These are phyloP conservation scores for Candida glucosophila DNA, from an alignment of 1,139 yeast genomes.

Conservation along the genomic window DNA sequence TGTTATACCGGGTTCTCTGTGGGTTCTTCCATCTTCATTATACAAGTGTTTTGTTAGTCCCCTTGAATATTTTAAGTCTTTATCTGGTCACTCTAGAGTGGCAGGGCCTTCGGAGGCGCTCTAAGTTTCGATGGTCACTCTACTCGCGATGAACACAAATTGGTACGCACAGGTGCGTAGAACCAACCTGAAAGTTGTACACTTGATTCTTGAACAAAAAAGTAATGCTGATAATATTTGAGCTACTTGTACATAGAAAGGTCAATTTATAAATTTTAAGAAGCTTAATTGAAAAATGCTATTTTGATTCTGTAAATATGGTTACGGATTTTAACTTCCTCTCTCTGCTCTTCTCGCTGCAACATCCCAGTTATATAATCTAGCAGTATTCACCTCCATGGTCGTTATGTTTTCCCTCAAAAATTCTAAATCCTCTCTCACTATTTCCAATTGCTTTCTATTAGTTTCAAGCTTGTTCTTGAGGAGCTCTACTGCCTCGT, in stretches of 20 bases:
- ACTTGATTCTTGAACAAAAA: too few relatives aligned
- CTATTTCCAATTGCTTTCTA: constrained; percentile 44
- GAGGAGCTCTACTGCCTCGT: constrained; percentile 73
- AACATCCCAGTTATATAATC: constrained; percentile 94
- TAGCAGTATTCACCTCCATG: constrained; percentile 95
- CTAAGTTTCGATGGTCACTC: too few relatives aligned
- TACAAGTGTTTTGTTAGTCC: constrained; percentile 22
- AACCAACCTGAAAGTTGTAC: too few relatives aligned
- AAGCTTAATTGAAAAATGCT: too few relatives aligned
- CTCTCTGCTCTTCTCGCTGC: constrained; percentile 53
- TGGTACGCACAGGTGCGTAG: constrained; percentile 1
- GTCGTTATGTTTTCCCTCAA: constrained; percentile 91
- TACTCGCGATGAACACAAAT: too few relatives aligned
- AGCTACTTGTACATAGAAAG: too few relatives aligned
- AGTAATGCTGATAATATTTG: too few relatives aligned
- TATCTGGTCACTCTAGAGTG: neutral
- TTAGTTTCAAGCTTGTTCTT: constrained; percentile 57
- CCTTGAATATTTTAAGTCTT: neutral
- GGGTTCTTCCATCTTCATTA: constrained; percentile 33
- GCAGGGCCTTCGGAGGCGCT: too few relatives aligned
- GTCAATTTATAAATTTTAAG: too few relatives aligned
- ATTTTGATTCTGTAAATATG: constrained; percentile 9
- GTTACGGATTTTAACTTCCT: constrained; percentile 21
- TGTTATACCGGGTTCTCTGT: constrained; percentile 52
- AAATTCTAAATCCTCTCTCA: constrained; percentile 82